Conservation (phyloP, 257 asterid species). For the Nicotiana tomentosiformis region DNA sequence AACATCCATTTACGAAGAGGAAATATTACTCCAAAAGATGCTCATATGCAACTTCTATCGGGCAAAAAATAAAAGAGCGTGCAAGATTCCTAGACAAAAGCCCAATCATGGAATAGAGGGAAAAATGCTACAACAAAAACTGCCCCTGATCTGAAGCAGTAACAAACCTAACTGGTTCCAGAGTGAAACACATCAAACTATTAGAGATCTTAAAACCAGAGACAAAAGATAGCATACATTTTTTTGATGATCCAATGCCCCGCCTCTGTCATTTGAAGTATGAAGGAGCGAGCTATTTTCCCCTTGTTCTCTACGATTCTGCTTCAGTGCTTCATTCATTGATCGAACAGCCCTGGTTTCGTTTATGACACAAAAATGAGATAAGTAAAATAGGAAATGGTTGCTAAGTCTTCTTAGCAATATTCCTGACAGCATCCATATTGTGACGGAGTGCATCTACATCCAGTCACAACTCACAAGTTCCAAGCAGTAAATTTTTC, state of each 20-base stretch:
- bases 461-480: neutral
- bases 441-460: neutral
- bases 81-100: neutral
- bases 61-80: neutral
- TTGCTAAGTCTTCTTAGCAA: neutral
- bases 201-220: neutral
- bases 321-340: slow-evolving; percentile 94
- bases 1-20: neutral
- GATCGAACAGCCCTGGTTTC: slow-evolving; percentile 86
- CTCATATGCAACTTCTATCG: neutral
- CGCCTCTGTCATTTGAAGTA: slow-evolving; percentile 40
- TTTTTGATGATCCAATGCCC: slow-evolving; percentile 38
- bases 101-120: neutral
- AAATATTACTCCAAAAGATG: neutral
- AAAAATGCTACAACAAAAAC: neutral
- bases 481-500: neutral
- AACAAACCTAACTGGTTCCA: neutral
- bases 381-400: neutral
- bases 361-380: slow-evolving; percentile 1
- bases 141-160: neutral
- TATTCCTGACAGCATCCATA: neutral
- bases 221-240: slow-evolving; percentile 48
- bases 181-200: neutral
- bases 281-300: slow-evolving; percentile 47
- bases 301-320: slow-evolving; percentile 72